phyloP scores from a whole-genome alignment of 2,329 filamentous ascomycete species.

The Verticillium nubilum region DNA sequence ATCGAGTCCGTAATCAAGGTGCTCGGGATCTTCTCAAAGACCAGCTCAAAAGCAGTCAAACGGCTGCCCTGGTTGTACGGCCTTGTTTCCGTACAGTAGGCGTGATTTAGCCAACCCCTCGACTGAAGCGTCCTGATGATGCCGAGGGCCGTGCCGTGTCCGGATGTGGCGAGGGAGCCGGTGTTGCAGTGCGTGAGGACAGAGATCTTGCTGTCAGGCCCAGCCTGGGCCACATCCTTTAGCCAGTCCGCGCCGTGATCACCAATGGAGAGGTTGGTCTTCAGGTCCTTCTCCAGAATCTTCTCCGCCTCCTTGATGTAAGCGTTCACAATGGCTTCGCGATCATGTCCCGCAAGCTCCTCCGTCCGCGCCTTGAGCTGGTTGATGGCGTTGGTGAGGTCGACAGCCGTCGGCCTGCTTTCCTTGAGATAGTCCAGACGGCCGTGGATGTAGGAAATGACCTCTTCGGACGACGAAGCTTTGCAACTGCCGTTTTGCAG shows the following conservation, averaged over 20 bases:
- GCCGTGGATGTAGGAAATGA: conserved; percentile 66
- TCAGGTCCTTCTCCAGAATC: conserved; percentile 81
- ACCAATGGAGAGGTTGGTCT: conserved; percentile 84
- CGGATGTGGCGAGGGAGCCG: conserved; percentile 90
- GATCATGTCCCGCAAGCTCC: conserved; percentile 13
- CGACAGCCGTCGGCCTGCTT: conserved; percentile 90
- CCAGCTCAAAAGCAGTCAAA: conserved; percentile 92
- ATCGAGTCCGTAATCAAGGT: conserved; percentile 96
- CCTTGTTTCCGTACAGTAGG: conserved; percentile 93
- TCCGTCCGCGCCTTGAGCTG: conserved; percentile 62
- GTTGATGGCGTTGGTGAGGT: conserved; percentile 81
- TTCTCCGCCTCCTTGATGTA: conserved; percentile 79
- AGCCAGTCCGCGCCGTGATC: conserved; percentile 82
- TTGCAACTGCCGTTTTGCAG: conserved; percentile 52
- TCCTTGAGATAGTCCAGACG: conserved; percentile 83
- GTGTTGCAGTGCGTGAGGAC: conserved; percentile 98
- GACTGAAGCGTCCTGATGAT: conserved; percentile 81
- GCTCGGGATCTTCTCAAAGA: conserved; percentile 84
- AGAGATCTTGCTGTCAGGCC: conserved; percentile 53
- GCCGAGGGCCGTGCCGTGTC: conserved; percentile 93
- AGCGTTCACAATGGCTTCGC: conserved; percentile 50
- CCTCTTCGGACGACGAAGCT: conserved; percentile 43
- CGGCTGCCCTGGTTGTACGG: conserved; percentile 98
- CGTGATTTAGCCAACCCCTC: conserved; percentile 64
- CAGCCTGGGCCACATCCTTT: conserved; percentile 47